phyloP scores from a whole-genome alignment of 2,329 filamentous ascomycete genomes.

The Fusarium sp. region DNA sequence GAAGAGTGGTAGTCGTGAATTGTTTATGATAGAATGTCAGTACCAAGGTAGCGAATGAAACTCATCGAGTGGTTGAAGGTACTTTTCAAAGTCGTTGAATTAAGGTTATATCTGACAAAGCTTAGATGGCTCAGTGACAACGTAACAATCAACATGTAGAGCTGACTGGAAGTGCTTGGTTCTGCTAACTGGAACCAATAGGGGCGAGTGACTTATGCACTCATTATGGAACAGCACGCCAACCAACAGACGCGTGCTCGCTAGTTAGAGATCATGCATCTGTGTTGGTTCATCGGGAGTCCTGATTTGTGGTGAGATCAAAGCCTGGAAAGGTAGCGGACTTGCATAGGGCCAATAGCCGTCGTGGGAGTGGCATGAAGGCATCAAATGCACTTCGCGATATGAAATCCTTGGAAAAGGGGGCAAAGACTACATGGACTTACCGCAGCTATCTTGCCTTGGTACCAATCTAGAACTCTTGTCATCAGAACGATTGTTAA shows the following conservation, averaged over 20 bases:
- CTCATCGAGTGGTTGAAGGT: background rate
- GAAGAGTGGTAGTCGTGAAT: too few relatives aligned
- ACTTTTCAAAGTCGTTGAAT: background rate
- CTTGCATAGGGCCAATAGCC: background rate
- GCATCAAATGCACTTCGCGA: background rate
- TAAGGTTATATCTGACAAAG: slow-evolving; percentile 29
- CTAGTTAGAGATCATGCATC: background rate
- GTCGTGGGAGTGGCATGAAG: background rate
- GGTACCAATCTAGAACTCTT: too few relatives aligned
- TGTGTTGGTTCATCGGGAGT: background rate
- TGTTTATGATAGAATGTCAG: background rate
- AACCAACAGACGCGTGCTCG: background rate
- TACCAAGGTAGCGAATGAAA: background rate
- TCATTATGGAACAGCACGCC: background rate
- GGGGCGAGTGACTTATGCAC: slow-evolving; percentile 6
- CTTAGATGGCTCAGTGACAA: background rate
- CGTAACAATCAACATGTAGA: background rate
- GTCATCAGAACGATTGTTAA: background rate
- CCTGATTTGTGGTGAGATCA: background rate
- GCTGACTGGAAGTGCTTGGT: slow-evolving; percentile 5
- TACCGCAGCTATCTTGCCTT: too few relatives aligned
- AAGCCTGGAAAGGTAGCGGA: background rate
- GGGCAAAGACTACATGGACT: too few relatives aligned
- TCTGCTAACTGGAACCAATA: slow-evolving; percentile 16
- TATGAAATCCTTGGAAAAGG: background rate